Evolutionary conservation across 169 alveolate genomes (phyloP).

Genomic region (Pseudocohnilembus persalinus): DNA sequence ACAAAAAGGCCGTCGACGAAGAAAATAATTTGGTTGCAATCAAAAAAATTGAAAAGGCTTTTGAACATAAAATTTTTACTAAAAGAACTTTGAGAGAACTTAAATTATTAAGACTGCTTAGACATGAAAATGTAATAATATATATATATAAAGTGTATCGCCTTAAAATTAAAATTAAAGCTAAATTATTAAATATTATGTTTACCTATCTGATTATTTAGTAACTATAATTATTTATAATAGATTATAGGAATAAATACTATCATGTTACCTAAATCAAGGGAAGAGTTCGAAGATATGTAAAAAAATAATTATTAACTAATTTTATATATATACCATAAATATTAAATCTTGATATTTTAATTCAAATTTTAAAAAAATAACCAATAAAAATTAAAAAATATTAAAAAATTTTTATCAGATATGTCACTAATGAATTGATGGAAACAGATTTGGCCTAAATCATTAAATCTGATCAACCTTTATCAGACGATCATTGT

Average conservation of each 20-base stretch:
- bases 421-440: slow-evolving; percentile 69
- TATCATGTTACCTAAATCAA: slow-evolving; percentile 54
- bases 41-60: slow-evolving; percentile 81
- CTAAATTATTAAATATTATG: no score
- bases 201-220: neutral
- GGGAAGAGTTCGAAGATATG: slow-evolving; percentile 67
- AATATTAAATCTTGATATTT: no score
- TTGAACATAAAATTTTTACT: slow-evolving; percentile 81
- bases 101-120: slow-evolving; percentile 60
- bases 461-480: slow-evolving; percentile 65
- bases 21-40: slow-evolving; percentile 70
- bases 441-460: slow-evolving; percentile 84
- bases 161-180: neutral
- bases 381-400: neutral
- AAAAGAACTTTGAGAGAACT: slow-evolving; percentile 82
- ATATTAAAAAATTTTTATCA: slow-evolving; percentile 9
- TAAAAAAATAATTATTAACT: slow-evolving; percentile 1
- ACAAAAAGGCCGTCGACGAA: slow-evolving; percentile 45
- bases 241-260: slow-evolving; percentile 55
- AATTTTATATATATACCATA: no score
- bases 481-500: slow-evolving; percentile 73
- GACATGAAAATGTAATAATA: slow-evolving; percentile 66
- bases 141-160: neutral
- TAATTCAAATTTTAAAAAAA: neutral
- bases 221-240: neutral